Conservation (phyloP, 345 rosid species). For the Camelina laxa region DNA sequence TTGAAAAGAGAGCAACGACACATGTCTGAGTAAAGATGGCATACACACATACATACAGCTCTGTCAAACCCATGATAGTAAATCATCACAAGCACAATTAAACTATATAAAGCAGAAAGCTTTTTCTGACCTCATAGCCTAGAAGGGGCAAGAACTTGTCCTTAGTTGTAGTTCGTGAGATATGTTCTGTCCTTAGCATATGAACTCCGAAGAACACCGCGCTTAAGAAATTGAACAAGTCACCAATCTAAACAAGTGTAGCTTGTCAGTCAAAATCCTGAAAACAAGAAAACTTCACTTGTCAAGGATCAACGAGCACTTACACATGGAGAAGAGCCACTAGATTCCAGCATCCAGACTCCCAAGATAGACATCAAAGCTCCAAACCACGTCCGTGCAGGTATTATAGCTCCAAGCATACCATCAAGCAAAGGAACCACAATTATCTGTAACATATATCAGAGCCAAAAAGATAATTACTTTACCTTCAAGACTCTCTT, state of each 20-base stretch:
- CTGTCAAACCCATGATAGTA: not conserved
- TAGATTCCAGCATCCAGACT: slow-evolving; percentile 65
- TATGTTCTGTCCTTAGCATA: slow-evolving; percentile 66
- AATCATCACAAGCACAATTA: not conserved
- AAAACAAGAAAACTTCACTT: not conserved
- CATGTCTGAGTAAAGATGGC: slow-evolving; percentile 1
- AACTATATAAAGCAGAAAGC: not conserved
- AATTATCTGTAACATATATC: slow-evolving; percentile 47
- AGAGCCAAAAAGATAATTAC: not conserved
- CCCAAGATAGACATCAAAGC: slow-evolving; percentile 60
- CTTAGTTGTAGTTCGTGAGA: slow-evolving; percentile 55
- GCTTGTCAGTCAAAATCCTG: not conserved
- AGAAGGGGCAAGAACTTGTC: slow-evolving; percentile 55
- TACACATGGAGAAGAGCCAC: slow-evolving; percentile 68
- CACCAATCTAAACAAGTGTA: slow-evolving; percentile 53
- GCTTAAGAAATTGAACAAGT: slow-evolving; percentile 65
- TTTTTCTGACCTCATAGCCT: slow-evolving; percentile 6
- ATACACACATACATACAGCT: not conserved
- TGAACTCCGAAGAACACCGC: slow-evolving; percentile 71
- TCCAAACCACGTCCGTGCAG: slow-evolving; percentile 68
- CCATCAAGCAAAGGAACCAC: slow-evolving; percentile 76
- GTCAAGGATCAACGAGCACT: slow-evolving; percentile 20
- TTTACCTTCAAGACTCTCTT: not conserved
- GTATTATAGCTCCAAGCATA: slow-evolving; percentile 68
- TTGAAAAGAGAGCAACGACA: slow-evolving; percentile 21